phyloP scores from a whole-genome alignment of 192 early-diverging fungal genomes.

The Linnemannia exigua region DNA sequence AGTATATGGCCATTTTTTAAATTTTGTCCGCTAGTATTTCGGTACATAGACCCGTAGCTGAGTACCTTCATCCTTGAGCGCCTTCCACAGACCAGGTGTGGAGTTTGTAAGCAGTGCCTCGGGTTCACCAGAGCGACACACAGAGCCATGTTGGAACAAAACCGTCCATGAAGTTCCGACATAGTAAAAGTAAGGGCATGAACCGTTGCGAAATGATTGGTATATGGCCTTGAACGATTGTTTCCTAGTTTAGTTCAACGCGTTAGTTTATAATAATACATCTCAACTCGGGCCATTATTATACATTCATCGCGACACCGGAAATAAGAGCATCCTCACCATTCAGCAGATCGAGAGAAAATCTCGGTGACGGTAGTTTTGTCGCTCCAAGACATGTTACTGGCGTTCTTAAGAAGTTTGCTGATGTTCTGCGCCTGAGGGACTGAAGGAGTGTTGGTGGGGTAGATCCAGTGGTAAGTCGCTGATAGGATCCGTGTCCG shows the following conservation, averaged over 20 bases:
- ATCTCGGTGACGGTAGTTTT: slow-evolving; percentile 35
- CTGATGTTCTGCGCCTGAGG: slow-evolving; percentile 44
- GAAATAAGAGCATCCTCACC: slow-evolving; percentile 3
- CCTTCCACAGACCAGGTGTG: slow-evolving; percentile 48
- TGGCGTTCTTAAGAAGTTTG: slow-evolving; percentile 33
- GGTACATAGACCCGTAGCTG: background rate
- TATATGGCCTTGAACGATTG: slow-evolving; percentile 46
- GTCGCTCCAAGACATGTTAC: slow-evolving; percentile 23
- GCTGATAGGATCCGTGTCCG: slow-evolving; percentile 13
- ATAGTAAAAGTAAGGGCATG: slow-evolving; percentile 55
- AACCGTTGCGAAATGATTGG: slow-evolving; percentile 36
- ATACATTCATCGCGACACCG: background rate
- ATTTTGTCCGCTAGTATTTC: slow-evolving; percentile 25
- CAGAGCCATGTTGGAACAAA: slow-evolving; percentile 37
- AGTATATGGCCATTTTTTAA: background rate
- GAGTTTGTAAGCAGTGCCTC: slow-evolving; percentile 55
- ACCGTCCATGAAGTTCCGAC: slow-evolving; percentile 44
- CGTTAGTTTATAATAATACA: background rate
- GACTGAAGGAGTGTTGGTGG: slow-evolving; percentile 28
- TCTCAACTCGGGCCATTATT: background rate
- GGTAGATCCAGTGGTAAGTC: slow-evolving; percentile 44
- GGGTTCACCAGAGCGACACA: slow-evolving; percentile 36
- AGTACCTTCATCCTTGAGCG: slow-evolving; percentile 37
- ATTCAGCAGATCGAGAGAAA: slow-evolving; percentile 42
- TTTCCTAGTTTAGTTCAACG: slow-evolving; percentile 22